A percentile compares a stretch with the other conserved stretches of the same genome.
Conservation (phyloP, 306 rosid genomes). For the Sicyos baderoa region DNA sequence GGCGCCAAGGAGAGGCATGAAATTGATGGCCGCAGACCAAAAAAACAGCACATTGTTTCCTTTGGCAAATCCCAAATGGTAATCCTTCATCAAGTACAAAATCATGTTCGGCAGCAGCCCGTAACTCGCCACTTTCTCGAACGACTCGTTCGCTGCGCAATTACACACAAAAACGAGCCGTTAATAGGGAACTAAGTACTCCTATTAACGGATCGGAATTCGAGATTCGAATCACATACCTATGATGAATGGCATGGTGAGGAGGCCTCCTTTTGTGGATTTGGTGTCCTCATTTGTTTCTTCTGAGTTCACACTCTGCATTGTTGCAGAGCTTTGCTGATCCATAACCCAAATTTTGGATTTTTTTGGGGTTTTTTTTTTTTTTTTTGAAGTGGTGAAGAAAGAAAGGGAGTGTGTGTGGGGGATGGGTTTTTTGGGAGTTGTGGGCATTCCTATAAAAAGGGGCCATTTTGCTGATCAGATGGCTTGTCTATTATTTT, state of each 20-base stretch:
- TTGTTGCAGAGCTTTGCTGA: conserved; percentile 5
- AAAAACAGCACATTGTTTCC: conserved; percentile 35
- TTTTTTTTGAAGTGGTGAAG: not conserved
- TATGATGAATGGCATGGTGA: conserved; percentile 61
- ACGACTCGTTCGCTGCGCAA: conserved; percentile 47
- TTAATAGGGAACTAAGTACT: too few species aligned
- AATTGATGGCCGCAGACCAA: conserved; percentile 50
- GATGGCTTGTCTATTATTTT: not conserved
- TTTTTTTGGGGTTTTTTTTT: not conserved
- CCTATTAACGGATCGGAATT: too few species aligned
- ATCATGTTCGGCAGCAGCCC: conserved; percentile 59
- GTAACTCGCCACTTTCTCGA: conserved; percentile 49
- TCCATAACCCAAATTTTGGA: conserved; percentile 17
- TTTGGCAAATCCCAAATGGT: conserved; percentile 32
- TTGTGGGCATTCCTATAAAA: conserved; percentile 9
- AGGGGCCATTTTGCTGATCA: not conserved
- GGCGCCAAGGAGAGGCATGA: conserved; percentile 49
- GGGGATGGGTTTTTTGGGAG: not conserved
- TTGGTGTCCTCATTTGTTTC: not conserved
- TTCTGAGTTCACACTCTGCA: conserved; percentile 4
- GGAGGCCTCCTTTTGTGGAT: conserved; percentile 42
- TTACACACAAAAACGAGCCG: not conserved
- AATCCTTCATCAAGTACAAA: conserved; percentile 36
- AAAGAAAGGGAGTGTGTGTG: not conserved
- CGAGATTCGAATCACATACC: conserved; percentile 32